Base-by-base conservation (phyloP, 2,329 filamentous ascomycete genomes). In the Paracoccidioides brasiliensis region DNA sequence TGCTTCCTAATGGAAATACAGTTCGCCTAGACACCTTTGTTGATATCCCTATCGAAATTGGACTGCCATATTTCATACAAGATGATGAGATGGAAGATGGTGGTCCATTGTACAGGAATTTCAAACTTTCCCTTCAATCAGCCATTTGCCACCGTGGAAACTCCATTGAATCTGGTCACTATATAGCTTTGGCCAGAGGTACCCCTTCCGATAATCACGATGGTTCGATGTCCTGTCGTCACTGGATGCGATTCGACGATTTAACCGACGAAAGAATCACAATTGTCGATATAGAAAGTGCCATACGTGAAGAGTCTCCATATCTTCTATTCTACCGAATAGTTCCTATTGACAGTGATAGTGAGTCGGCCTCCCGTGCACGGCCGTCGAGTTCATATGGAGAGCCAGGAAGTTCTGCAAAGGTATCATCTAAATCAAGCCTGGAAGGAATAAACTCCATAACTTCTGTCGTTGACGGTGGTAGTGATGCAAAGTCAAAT, bases 271-370 rank as follows among this genome's bases (percentile, higher is more conserved):
- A 83, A 55, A 81, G 91, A 32, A 85, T 97, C 3, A 78, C 78
- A 0, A 78, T 85, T 55, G 83, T 96, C 51, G 82, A 94, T 64
- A 85, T 96, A 59, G 84, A 87, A 58, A 73, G 85, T 61, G 85
- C 88, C 0, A 73, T 97, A 52, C 85, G 82, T 61, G 80, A 85
- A n/a, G 90, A 96, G 68, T 94, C 89, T 68, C 91, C 93, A 0
- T 97, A 97, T 67, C 79, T 97, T 5, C 76, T 98, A 0, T 97
- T 97, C 70, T 98, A 96, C 66, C 91, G 96, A 69, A 88, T 97
- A 43, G 80, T 94, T 35, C 90, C 91, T 0, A 89, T 94, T 64
- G 81, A 88, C 35, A 86, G 90, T 55, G 79, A 85, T 59, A 70
- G 70, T 15, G 66, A 66, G 4, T 64, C 67, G 5, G 63, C 67